These are phyloP conservation scores for Grosmannia serpens DNA, from an alignment of 2,329 filamentous ascomycete genomes.

Conservation along the genomic window DNA sequence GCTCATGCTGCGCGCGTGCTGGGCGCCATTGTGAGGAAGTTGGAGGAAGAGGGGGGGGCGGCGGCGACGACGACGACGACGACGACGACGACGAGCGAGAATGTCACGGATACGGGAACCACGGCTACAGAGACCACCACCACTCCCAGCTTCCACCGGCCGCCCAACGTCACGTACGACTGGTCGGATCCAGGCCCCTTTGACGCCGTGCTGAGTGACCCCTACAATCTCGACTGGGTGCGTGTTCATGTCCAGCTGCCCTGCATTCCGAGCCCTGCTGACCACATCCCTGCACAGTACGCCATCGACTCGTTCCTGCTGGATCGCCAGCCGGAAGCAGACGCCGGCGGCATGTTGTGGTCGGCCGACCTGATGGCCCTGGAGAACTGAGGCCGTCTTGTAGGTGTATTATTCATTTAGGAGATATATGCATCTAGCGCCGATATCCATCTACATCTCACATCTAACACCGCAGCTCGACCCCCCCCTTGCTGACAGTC, in stretches of 20 bases:
- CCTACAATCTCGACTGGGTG: constrained; percentile 13
- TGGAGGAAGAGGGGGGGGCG: constrained; percentile 13
- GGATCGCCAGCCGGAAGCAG: constrained; percentile 5
- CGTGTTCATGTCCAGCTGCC: not conserved
- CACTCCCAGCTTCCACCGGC: not conserved
- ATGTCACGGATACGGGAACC: too few relatives aligned
- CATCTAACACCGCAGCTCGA: constrained; percentile 50
- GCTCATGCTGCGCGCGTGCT: constrained; percentile 34
- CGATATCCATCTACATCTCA: not conserved
- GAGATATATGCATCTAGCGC: not conserved
- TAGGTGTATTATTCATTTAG: not conserved
- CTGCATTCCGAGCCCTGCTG: not conserved
- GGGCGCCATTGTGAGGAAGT: constrained; percentile 31
- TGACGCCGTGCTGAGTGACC: constrained; percentile 9
- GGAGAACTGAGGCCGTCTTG: constrained; percentile 2
- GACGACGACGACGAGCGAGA: not conserved
- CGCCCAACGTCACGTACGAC: constrained; percentile 6
- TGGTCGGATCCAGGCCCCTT: constrained; percentile 10
- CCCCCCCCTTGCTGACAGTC: constrained; percentile 56
- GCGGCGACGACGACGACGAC: not conserved
- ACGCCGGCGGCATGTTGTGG: constrained; percentile 9
- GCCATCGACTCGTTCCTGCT: constrained; percentile 12
- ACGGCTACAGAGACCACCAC: too few relatives aligned
- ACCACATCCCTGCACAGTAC: constrained; percentile 2
- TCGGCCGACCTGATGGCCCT: constrained; percentile 11